Base-by-base conservation (phyloP, 805 yeast genomes). In the Suhomyces tanzawaensis region DNA sequence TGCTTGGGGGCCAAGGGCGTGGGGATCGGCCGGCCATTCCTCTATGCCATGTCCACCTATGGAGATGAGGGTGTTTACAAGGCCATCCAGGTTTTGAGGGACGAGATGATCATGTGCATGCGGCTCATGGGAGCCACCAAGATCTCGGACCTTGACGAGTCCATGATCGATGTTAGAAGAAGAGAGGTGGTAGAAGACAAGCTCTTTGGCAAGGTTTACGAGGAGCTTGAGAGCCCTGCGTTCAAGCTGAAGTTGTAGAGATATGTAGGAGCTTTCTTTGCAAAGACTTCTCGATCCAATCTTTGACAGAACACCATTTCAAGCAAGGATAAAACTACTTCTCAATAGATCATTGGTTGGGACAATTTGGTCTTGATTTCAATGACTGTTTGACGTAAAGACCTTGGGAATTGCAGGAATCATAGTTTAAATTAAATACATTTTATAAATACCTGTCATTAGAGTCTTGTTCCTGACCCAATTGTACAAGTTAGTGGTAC, bases 31-130 rank as follows among this genome's bases (percentile, higher is more conserved):
- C 69, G 91, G 40, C 87, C 90, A 2, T 81, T 85, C 57, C 56
- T 84, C 23, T 85, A 82, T 53, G 88, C 89, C 26, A 77, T 83
- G 79, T 72, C 85, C n/a, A 72, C 86, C 1, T 86, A 85, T 46
- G 95, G 95, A 8, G 87, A 77, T 48, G 79, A 68, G 5, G 95
- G 95, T 22, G 89, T 83, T 7, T 55, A 57, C 30, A 74, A 73
- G 44, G 85, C 88, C 11, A 74, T 82, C 40, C 80, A 78, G 48
- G 66, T 82, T 4, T 60, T 83, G 49, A 71, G 76, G 45, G 74
- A 69, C 22, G 90, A 83, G 51, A 69, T 83, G 64, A 64, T 70
- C 36, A 75, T 80, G 62, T 77, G 78, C 46, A 78, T 83, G 86
- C 69, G 82, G 48, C 62, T 82, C 26, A 60, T 83, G 39, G 90